phyloP scores from a whole-genome alignment of 2,329 filamentous ascomycete genomes.

The Penicillium fuscoglaucum region DNA sequence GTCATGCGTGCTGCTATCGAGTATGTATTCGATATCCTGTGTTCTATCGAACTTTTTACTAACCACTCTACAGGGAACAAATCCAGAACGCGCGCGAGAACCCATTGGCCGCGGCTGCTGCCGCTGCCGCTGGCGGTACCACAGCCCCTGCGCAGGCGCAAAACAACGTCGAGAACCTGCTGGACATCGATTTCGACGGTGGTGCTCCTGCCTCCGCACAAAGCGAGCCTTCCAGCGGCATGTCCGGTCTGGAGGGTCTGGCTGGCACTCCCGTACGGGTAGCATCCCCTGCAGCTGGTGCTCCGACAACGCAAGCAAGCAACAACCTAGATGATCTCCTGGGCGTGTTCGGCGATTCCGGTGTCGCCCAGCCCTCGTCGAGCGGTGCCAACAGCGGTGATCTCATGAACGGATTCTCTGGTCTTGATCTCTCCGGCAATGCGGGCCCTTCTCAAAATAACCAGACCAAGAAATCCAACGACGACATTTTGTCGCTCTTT shows the following conservation, averaged over 20 bases:
- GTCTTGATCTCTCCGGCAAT: slow-evolving; percentile 68
- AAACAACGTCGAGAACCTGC: slow-evolving; percentile 86
- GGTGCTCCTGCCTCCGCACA: slow-evolving; percentile 86
- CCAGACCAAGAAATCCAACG: slow-evolving; percentile 52
- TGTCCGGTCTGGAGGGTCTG: slow-evolving; percentile 62
- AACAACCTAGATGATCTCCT: slow-evolving; percentile 80
- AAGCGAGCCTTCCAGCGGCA: slow-evolving; percentile 58
- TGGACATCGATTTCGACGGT: slow-evolving; percentile 96
- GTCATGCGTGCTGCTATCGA: slow-evolving; percentile 95
- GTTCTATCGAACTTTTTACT: slow-evolving; percentile 14
- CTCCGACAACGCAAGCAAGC: slow-evolving; percentile 33
- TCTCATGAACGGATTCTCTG: slow-evolving; percentile 80
- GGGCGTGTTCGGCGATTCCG: slow-evolving; percentile 62
- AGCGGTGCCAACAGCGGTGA: slow-evolving; percentile 46
- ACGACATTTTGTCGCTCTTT: slow-evolving; percentile 58
- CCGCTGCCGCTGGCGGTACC: slow-evolving; percentile 60
- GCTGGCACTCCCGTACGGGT: slow-evolving; percentile 59
- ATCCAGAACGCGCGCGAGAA: slow-evolving; percentile 89
- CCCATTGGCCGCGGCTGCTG: slow-evolving; percentile 80
- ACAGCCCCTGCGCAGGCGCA: slow-evolving; percentile 55
- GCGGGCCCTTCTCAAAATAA: slow-evolving; percentile 26
- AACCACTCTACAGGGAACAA: slow-evolving; percentile 63
- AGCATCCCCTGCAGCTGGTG: slow-evolving; percentile 45
- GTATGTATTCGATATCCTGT: slow-evolving; percentile 39
- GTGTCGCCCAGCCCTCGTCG: slow-evolving; percentile 36